Evolutionary conservation across 495 filamentous ascomycete genomes (phyloP).

Genomic region (Neurospora tetrasperma): DNA sequence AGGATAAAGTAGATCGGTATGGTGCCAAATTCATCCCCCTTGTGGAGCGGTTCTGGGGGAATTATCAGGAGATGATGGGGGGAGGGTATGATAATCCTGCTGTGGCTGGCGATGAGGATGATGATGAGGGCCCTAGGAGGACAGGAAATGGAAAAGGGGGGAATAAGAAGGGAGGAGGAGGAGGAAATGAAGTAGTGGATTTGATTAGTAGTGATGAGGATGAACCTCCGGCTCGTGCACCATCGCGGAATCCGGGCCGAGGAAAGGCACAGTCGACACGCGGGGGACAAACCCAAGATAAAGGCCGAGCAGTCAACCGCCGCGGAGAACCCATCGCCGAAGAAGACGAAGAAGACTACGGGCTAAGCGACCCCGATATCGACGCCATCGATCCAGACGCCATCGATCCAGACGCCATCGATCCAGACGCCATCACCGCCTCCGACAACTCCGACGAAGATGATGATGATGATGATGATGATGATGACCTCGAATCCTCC

Average conservation of each 20-base stretch:
- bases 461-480: conserved; percentile 19
- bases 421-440: conserved; percentile 34
- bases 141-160: not conserved
- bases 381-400: conserved; percentile 39
- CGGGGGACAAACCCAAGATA: not conserved
- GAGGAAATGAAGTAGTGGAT: not conserved
- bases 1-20: conserved; percentile 58
- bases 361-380: conserved; percentile 31
- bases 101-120: not conserved
- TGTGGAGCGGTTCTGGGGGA: conserved; percentile 42
- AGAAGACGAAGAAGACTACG: conserved; percentile 51
- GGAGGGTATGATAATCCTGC: not conserved
- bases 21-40: conserved; percentile 58
- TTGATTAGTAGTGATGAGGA: not conserved
- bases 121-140: not conserved
- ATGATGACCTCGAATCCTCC: conserved; percentile 8
- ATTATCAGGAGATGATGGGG: conserved; percentile 51
- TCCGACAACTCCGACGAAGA: conserved; percentile 14
- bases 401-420: too few species aligned
- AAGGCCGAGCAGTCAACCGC: not conserved
- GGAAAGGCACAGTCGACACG: not conserved
- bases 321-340: conserved; percentile 18
- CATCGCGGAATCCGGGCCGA: not conserved
- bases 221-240: not conserved
- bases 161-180: not conserved